These are phyloP conservation scores for Lablab purpureus DNA, from an alignment of 306 rosid species.

Conservation along the genomic window DNA sequence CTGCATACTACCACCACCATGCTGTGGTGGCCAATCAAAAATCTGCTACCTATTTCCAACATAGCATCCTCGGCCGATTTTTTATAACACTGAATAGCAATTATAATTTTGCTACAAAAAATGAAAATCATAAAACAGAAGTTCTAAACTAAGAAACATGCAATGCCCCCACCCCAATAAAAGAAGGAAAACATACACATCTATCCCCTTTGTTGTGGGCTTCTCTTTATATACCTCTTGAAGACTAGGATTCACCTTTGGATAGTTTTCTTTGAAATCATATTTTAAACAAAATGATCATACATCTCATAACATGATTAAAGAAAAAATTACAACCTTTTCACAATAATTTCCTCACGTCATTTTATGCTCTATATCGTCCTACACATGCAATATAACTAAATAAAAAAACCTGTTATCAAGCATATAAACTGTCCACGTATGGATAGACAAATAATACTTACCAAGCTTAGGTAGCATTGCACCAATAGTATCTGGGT, in stretches of 20 bases:
- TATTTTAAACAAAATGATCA: neutral
- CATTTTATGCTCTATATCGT: neutral
- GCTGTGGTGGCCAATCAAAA: no score
- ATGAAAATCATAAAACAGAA: neutral
- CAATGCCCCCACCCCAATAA: neutral
- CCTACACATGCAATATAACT: neutral
- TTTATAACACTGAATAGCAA: neutral
- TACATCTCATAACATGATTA: neutral
- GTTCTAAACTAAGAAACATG: neutral
- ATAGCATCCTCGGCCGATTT: no score
- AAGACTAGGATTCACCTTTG: neutral
- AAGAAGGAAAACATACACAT: neutral
- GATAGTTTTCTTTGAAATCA: constrained; percentile 7
- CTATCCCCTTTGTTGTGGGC: neutral
- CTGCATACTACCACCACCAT: no score
- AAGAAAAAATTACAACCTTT: neutral
- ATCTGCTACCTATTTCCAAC: no score
- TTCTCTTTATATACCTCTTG: neutral
- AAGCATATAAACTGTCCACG: neutral
- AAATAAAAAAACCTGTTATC: neutral
- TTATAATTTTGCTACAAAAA: constrained; percentile 1
- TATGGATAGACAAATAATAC: constrained; percentile 14
- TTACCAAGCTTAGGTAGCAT: constrained; percentile 95
- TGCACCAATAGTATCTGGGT: constrained; percentile 82
- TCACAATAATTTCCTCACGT: neutral